Percentiles rank a stretch among this genome's conserved stretches.
Conservation (phyloP, 2,329 filamentous ascomycete species). For the Fusarium sp. region DNA sequence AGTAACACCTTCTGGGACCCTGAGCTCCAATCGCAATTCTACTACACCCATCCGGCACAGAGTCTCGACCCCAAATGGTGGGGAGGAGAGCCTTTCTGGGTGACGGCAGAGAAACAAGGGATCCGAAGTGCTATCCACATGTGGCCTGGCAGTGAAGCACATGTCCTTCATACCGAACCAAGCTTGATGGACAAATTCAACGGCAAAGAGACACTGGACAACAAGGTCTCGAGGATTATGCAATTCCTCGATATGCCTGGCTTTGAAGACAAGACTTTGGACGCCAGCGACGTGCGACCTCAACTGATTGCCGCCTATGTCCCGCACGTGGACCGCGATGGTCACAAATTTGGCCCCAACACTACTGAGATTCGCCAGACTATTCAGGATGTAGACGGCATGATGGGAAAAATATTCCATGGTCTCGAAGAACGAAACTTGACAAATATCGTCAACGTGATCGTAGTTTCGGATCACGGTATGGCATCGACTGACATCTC, state of each 20-base stretch:
- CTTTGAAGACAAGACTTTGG: slow-evolving; percentile 65
- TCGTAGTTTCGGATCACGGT: slow-evolving; percentile 97
- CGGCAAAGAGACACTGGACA: slow-evolving; percentile 75
- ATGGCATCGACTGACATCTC: slow-evolving; percentile 93
- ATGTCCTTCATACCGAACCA: slow-evolving; percentile 79
- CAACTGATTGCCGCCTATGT: slow-evolving; percentile 96
- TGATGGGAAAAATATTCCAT: slow-evolving; percentile 80
- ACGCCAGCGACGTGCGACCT: slow-evolving; percentile 71
- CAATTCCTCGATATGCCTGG: slow-evolving; percentile 88
- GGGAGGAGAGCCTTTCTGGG: slow-evolving; percentile 94
- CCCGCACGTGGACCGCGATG: slow-evolving; percentile 87
- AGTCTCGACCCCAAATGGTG: slow-evolving; percentile 93
- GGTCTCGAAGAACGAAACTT: slow-evolving; percentile 86
- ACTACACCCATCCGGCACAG: slow-evolving; percentile 79
- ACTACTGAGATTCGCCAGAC: slow-evolving; percentile 88
- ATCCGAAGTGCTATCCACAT: slow-evolving; percentile 89
- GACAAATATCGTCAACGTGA: slow-evolving; percentile 88
- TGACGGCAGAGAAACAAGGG: slow-evolving; percentile 85
- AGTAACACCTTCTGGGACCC: slow-evolving; percentile 97
- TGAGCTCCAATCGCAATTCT: slow-evolving; percentile 79
- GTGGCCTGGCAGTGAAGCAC: slow-evolving; percentile 97
- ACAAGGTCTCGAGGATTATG: slow-evolving; percentile 83
- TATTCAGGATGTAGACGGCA: slow-evolving; percentile 81
- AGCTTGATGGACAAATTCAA: slow-evolving; percentile 88
- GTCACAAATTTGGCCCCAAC: slow-evolving; percentile 91